phyloP scores from a whole-genome alignment of 176 grass and related monocot species.

The Metroxylon sagu region DNA sequence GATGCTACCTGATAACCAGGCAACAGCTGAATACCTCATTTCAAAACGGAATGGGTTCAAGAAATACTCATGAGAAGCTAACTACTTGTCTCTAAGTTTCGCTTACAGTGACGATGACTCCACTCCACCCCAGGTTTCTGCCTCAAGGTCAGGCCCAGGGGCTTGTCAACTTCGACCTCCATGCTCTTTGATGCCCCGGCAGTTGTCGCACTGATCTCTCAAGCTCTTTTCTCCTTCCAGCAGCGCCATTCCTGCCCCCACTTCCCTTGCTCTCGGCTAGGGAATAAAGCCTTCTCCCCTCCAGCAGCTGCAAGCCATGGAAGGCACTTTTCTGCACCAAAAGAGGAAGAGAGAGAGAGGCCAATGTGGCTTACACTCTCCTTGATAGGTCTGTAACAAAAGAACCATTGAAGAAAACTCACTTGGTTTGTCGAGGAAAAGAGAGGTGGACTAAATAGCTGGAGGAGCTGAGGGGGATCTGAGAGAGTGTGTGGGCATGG shows the following conservation, averaged over 20 bases:
- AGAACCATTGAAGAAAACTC: not conserved
- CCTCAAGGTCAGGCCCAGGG: constrained; percentile 70
- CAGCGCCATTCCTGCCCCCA: not conserved
- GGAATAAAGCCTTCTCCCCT: constrained; percentile 16
- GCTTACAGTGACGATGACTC: no score
- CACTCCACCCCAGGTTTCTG: constrained; percentile 72
- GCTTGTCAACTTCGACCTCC: constrained; percentile 94
- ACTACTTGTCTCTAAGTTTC: no score
- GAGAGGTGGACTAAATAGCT: not conserved
- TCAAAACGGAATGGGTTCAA: no score
- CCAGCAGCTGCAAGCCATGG: constrained; percentile 48
- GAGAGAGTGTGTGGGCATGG: constrained; percentile 40
- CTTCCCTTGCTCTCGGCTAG: not conserved
- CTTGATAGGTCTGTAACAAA: not conserved
- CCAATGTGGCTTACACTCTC: not conserved
- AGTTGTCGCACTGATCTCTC: constrained; percentile 58
- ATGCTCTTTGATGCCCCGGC: constrained; percentile 66
- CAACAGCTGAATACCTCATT: no score
- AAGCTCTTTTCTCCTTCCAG: constrained; percentile 26
- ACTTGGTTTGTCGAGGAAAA: constrained; percentile 28
- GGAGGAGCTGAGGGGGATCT: constrained; percentile 17
- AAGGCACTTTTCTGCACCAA: constrained; percentile 50
- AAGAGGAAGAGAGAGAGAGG: constrained; percentile 14
- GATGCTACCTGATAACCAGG: no score
- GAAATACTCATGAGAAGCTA: no score